Evolutionary conservation across 2,329 filamentous ascomycete genomes (phyloP), one percentile per base, ranked within the genome.

Genomic region (Chaetomium strumarium): DNA sequence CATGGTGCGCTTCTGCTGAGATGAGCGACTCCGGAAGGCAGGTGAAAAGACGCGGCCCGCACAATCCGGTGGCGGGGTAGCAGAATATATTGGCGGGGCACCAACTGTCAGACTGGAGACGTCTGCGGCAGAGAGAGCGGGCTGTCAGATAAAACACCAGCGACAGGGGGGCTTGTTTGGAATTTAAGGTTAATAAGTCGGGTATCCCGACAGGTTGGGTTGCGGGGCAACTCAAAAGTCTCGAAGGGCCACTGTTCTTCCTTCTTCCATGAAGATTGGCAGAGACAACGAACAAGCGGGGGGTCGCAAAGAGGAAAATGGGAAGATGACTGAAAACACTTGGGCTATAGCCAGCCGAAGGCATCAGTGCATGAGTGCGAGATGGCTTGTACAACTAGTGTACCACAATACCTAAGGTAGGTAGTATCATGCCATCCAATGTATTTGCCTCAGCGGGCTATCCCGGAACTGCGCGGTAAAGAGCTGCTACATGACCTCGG

Each of bases 1-100:
- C 66, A 68, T 70, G 58, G 57, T 68, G 62, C 67, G 60, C 16
- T 49, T 42, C 42, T 64, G 56, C 42, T 55, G 46, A 33, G 52
- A 51, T 29, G 55, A 51, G 29, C 39, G 29, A 58, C 47, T 55
- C 46, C 30, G 14, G 39, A 29, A 34, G n/a, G 48, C 9, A 39
- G 46, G 42, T 14, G 37, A 53, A 55, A 53, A 36, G n/a, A 34
- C 30, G 44, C 47, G 50, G n/a, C 36, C 42, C 30, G 50, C 33
- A 42, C 52, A 50, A 41, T 31, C 13, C 24, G 47, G 30, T 49
- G 53, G 57, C 55, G 56, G 53, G 58, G 55, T 53, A 46, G 48
- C 37, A 52, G 46, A 30, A 43, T 44, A 45, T 17, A 42, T 51
- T 52, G 49, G 58, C 51, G 58, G 55, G 55, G 59, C 51, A 42